These are phyloP conservation scores for Ramalina intermedia DNA, from an alignment of 495 filamentous ascomycete genomes.

Conservation along the genomic window DNA sequence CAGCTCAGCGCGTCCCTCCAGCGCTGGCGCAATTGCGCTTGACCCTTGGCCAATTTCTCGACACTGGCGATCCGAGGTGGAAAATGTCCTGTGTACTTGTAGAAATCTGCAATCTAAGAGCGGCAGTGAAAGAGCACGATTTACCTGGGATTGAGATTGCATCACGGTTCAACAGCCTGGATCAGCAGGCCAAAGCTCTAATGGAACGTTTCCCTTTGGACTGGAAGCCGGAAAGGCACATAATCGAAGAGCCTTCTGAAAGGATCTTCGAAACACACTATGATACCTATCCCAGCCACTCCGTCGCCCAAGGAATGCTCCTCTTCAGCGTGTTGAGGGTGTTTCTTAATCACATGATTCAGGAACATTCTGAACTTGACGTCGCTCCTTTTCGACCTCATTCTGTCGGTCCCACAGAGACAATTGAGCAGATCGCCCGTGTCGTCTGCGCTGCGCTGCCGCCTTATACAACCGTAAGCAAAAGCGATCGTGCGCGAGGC, in stretches of 20 bases:
- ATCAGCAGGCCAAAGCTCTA: not conserved
- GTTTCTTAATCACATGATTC: slow-evolving; percentile 16
- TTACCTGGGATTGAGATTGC: not conserved
- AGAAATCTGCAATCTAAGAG: slow-evolving; percentile 10
- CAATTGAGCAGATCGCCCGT: not conserved
- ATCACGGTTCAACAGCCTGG: not conserved
- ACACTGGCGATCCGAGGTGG: slow-evolving; percentile 14
- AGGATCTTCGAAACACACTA: slow-evolving; percentile 10
- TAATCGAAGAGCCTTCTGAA: slow-evolving; percentile 1
- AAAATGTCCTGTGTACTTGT: slow-evolving; percentile 11
- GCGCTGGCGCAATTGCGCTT: slow-evolving; percentile 13
- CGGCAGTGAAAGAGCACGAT: slow-evolving; percentile 4
- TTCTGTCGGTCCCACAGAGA: not conserved
- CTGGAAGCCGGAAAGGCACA: not conserved
- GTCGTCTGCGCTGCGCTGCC: no score
- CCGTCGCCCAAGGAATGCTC: slow-evolving; percentile 17
- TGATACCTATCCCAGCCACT: slow-evolving; percentile 16
- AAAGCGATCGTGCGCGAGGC: slow-evolving; percentile 10
- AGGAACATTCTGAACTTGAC: not conserved
- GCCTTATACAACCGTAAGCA: not conserved
- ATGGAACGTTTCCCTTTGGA: not conserved
- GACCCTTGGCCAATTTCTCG: slow-evolving; percentile 6
- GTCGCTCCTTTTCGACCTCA: not conserved
- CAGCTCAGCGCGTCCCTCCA: slow-evolving; percentile 8
- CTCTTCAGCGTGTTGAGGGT: slow-evolving; percentile 17